A percentile compares a stretch with the other conserved stretches of the same genome.
phyloP scores from a whole-genome alignment of 768 basidiomycete species.

The Pleurotus tuber-regium region DNA sequence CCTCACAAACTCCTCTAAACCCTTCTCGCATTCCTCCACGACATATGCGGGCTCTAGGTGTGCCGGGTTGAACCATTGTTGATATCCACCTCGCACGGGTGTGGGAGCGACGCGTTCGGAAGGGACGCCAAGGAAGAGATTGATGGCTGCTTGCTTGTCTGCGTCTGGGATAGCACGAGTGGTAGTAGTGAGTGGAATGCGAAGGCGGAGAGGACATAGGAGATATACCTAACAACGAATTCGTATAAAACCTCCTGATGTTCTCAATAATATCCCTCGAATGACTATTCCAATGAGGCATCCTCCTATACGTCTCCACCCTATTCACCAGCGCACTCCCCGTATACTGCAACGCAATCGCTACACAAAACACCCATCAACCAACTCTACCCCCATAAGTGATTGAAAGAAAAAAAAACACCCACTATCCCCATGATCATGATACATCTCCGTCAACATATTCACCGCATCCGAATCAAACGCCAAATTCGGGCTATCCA shows the following conservation, averaged over 20 bases:
- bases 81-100: conserved; percentile 69
- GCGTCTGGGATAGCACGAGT: conserved; percentile 54
- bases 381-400: background rate
- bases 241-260: conserved; percentile 91
- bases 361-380: conserved; percentile 34
- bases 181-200: conserved; percentile 7
- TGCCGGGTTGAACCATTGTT: conserved; percentile 79
- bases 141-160: conserved; percentile 96
- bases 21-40: conserved; percentile 59
- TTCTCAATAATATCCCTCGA: conserved; percentile 96
- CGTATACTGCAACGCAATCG: conserved; percentile 94
- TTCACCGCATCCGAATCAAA: conserved; percentile 96
- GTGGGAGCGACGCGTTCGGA: conserved; percentile 49
- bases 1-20: conserved; percentile 56
- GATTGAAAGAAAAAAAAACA: conserved; percentile 9
- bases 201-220: background rate
- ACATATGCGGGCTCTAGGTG: conserved; percentile 69
- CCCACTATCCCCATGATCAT: conserved; percentile 94
- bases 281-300: conserved; percentile 97
- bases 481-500: conserved; percentile 78
- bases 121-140: conserved; percentile 88
- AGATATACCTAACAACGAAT: conserved; percentile 75
- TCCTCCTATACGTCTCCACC: conserved; percentile 92
- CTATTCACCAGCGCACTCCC: conserved; percentile 95
- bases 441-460: conserved; percentile 98